phyloP scores from a whole-genome alignment of 2,329 filamentous ascomycete species.

The Basipetospora sp. region DNA sequence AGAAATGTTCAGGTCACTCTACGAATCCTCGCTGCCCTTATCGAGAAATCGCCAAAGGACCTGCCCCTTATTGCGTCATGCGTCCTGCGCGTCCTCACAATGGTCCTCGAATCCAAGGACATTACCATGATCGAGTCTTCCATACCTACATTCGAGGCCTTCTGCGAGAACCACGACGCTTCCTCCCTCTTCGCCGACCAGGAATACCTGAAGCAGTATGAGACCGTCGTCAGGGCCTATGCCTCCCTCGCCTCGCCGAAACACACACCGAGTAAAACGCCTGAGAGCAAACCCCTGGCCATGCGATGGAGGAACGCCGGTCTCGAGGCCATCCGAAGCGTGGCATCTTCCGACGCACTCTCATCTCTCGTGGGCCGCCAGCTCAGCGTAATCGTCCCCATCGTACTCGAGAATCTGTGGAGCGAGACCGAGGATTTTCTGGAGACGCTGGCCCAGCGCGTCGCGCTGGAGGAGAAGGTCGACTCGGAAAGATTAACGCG shows the following conservation, averaged over 20 bases:
- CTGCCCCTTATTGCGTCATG: slow-evolving; percentile 76
- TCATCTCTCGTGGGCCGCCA: slow-evolving; percentile 62
- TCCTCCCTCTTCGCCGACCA: slow-evolving; percentile 75
- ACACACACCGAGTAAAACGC: slow-evolving; percentile 33
- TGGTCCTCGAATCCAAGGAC: slow-evolving; percentile 71
- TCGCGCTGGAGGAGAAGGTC: slow-evolving; percentile 51
- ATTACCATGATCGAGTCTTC: slow-evolving; percentile 88
- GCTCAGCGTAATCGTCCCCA: slow-evolving; percentile 63
- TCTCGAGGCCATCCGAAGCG: slow-evolving; percentile 63
- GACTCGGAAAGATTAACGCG: slow-evolving; percentile 49
- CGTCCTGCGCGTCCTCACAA: slow-evolving; percentile 70
- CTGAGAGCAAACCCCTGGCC: slow-evolving; percentile 54
- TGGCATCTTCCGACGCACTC: slow-evolving; percentile 67
- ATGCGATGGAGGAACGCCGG: slow-evolving; percentile 66
- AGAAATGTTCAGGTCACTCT: slow-evolving; percentile 91
- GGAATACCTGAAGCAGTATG: slow-evolving; percentile 67
- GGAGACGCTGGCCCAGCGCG: slow-evolving; percentile 49
- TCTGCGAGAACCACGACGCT: slow-evolving; percentile 78
- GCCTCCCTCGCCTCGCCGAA: slow-evolving; percentile 62
- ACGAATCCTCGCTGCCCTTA: slow-evolving; percentile 76
- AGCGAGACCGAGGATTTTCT: slow-evolving; percentile 58
- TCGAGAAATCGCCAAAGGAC: slow-evolving; percentile 85
- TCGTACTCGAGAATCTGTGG: slow-evolving; percentile 77
- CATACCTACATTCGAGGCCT: slow-evolving; percentile 69
- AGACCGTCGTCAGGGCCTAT: slow-evolving; percentile 66